Base-by-base conservation (phyloP, 78 protist species). In the Salpingoeca rosetta region DNA sequence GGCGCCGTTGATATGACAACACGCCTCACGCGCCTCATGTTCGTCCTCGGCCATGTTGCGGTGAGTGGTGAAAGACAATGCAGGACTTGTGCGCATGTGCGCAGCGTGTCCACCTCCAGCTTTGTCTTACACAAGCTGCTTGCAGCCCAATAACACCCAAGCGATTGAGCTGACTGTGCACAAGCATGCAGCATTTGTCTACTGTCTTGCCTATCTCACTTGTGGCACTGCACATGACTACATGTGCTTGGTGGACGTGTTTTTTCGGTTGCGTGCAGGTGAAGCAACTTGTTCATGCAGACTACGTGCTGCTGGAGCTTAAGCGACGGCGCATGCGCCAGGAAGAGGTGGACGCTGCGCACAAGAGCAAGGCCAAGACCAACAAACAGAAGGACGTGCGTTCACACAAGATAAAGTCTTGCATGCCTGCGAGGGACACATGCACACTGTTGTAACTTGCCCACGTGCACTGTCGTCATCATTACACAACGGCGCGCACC, bases 41-140 rank as follows among this genome's bases (percentile, higher is more conserved):
- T 92, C 44, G 28, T 88, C 26, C 41, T 92, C n/a, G 95, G 95
- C n/a, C 92, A 92, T 57, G 74, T 90, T 31, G 88, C 85, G 42
- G 65, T 51, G 74, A 24, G 56, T 82, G 36, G n/a, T 22, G n/a
- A n/a, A 78, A 31, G 81, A 78, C 40, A 38, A 78, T 0, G 26
- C 81, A 78, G 31, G n/a, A 38, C 81, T n/a, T n/a, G n/a, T n/a
- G n/a, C 44, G 44, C 81, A 36, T 78, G 44, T 36, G 0, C 81
- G n/a, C 40, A 27, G 51, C 37, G 81, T 36, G 44, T 36, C 44
- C 35, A 78, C n/a, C 81, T 78, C n/a, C 40, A 38, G 51, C 26
- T 28, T 36, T 39, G 26, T 78, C 81, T 78, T 36, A 0, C 35
- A 78, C 26, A 36, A 78, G 35, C 81, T 78, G 40, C 37, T 78